phyloP scores from a whole-genome alignment of 225 moss, liverwort and hornwort genomes.

The Rhytidiadelphus loreus region DNA sequence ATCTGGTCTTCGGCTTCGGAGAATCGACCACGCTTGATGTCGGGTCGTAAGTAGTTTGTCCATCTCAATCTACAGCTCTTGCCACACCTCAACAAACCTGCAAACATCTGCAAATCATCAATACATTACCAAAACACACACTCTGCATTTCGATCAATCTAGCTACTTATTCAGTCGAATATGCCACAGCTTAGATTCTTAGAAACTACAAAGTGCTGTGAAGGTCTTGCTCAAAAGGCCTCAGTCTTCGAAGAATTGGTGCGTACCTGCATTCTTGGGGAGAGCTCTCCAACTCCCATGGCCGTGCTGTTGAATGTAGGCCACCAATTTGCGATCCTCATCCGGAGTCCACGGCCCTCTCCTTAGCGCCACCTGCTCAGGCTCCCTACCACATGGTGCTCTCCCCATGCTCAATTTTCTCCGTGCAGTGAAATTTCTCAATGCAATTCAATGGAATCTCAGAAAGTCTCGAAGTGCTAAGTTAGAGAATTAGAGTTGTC shows the following conservation, averaged over 20 bases:
- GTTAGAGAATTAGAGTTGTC: not conserved
- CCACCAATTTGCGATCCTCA: constrained; percentile 82
- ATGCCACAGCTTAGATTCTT: not conserved
- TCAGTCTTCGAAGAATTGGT: not conserved
- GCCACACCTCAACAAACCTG: constrained; percentile 36
- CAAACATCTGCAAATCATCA: not conserved
- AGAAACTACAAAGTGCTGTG: not conserved
- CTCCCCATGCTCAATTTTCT: constrained; percentile 8
- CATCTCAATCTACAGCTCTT: constrained; percentile 44
- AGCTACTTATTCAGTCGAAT: not conserved
- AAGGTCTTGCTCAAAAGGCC: not conserved
- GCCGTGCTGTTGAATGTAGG: constrained; percentile 65
- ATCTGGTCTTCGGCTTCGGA: constrained; percentile 24
- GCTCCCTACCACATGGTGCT: constrained; percentile 7
- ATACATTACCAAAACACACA: not conserved
- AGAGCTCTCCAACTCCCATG: constrained; percentile 87
- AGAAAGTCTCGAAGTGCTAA: not conserved
- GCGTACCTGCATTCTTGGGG: constrained; percentile 60
- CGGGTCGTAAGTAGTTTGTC: constrained; percentile 39
- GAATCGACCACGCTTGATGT: constrained; percentile 45
- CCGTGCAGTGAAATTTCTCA: not conserved
- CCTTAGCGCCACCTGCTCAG: constrained; percentile 50
- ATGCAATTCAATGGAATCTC: not conserved
- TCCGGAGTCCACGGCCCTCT: constrained; percentile 94
- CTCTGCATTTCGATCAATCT: not conserved